phyloP scores from a whole-genome alignment of 2,329 filamentous ascomycete species.

The Boeremia lycopersici region DNA sequence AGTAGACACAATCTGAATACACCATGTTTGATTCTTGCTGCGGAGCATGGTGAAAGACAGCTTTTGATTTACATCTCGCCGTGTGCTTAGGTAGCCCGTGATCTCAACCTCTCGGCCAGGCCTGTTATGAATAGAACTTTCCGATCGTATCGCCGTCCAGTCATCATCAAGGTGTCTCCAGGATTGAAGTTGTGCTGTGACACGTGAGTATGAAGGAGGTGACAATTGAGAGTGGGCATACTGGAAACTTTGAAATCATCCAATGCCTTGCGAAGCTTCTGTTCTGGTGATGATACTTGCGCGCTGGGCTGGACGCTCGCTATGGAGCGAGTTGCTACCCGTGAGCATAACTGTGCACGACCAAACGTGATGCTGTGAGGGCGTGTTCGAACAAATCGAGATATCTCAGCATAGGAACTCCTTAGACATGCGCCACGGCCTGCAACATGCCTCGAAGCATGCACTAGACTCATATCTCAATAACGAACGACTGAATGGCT shows the following conservation, averaged over 20 bases:
- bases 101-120: conserved; percentile 17
- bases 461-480: conserved; percentile 30
- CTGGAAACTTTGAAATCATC: conserved; percentile 41
- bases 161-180: conserved; percentile 42
- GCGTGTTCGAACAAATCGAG: conserved; percentile 36
- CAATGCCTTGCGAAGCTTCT: conserved; percentile 30
- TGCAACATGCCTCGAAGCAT: conserved; percentile 23
- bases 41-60: conserved; percentile 72
- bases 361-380: conserved; percentile 36
- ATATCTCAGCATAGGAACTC: conserved; percentile 44
- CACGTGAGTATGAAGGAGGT: neutral
- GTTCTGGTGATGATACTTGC: conserved; percentile 18
- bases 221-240: conserved; percentile 17
- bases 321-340: conserved; percentile 22
- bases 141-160: conserved; percentile 25
- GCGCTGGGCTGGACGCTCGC: conserved; percentile 4
- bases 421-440: conserved; percentile 26
- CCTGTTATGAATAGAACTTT: conserved; percentile 6
- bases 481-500: neutral
- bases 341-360: conserved; percentile 13
- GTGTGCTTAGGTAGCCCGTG: conserved; percentile 72
- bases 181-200: conserved; percentile 8
- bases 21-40: conserved; percentile 51
- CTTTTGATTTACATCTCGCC: conserved; percentile 69
- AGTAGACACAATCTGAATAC: conserved; percentile 59